Conservation (phyloP, 2,329 filamentous ascomycete genomes). For the Colletotrichum musae region DNA sequence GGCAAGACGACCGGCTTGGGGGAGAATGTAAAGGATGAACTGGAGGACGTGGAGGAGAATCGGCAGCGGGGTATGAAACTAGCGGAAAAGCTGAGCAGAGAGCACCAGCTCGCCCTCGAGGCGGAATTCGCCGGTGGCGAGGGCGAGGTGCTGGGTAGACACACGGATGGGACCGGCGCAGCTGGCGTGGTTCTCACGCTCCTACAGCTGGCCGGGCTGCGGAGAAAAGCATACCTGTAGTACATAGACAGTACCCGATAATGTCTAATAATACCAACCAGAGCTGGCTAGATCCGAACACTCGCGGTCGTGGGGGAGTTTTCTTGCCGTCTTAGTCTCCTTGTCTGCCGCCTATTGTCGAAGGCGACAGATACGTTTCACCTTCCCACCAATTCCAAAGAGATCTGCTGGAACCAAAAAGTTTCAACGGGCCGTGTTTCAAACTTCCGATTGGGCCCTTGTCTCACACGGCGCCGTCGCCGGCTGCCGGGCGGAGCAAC, state of each 20-base stretch:
- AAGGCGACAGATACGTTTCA: background rate
- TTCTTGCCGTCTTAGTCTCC: background rate
- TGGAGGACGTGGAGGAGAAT: constrained; percentile 50
- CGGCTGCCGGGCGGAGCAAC: background rate
- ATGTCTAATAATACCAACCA: background rate
- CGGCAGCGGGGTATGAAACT: constrained; percentile 51
- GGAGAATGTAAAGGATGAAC: background rate
- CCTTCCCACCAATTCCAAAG: background rate
- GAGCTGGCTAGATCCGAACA: background rate
- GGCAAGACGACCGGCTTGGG: constrained; percentile 41
- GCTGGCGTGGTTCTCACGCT: constrained; percentile 52
- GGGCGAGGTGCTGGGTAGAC: constrained; percentile 52
- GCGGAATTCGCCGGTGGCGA: constrained; percentile 48
- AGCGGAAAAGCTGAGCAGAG: constrained; percentile 46
- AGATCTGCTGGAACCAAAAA: background rate
- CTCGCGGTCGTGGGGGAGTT: too few species aligned
- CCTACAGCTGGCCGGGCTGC: constrained; percentile 50
- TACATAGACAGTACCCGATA: background rate
- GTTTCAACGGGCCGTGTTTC: background rate
- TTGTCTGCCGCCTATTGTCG: background rate
- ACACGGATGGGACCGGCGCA: constrained; percentile 53
- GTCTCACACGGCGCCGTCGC: background rate
- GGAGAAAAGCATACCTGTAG: constrained; percentile 48
- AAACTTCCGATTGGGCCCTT: background rate
- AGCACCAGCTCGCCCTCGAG: constrained; percentile 49